Evolutionary conservation across 805 yeast species (phyloP).

Genomic region (Cyberlindnera mrakii): DNA sequence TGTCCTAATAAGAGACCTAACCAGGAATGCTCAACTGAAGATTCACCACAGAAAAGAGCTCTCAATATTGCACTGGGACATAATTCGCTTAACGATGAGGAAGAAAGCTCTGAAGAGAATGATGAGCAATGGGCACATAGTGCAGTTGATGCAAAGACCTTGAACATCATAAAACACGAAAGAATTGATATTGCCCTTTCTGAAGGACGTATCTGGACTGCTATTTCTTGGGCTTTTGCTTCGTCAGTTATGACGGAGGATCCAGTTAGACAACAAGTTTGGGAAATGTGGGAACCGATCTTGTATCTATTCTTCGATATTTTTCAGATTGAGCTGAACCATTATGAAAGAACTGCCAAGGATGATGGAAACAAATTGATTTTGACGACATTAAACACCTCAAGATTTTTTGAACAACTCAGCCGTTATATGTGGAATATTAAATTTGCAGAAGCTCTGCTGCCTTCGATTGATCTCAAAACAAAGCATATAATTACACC

Average conservation of each 20-base stretch:
- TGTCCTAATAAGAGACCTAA: not conserved
- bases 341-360: constrained; percentile 1
- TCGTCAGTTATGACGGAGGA: constrained; percentile 2
- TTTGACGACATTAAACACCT: constrained; percentile 4
- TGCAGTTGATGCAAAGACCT: constrained; percentile 15
- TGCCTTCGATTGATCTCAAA: constrained; percentile 3
- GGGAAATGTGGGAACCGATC: constrained; percentile 20
- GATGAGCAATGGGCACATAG: constrained; percentile 3
- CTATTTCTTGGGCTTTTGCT: constrained; percentile 25
- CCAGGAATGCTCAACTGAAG: not conserved
- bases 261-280: constrained; percentile 7
- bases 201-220: constrained; percentile 21
- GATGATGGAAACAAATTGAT: not conserved
- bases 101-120: constrained; percentile 3
- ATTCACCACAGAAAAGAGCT: constrained; percentile 21
- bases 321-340: constrained; percentile 9
- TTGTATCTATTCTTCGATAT: constrained; percentile 15
- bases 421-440: constrained; percentile 10
- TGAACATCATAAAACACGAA: constrained; percentile 19
- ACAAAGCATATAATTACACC: not conserved
- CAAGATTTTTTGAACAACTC: constrained; percentile 7
- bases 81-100: not conserved
- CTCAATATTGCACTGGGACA: constrained; percentile 8
- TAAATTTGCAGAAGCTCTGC: constrained; percentile 9
- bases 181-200: constrained; percentile 21